These are phyloP conservation scores for Colletotrichum sp. DNA, from an alignment of 2,329 filamentous ascomycete genomes.

Conservation along the genomic window DNA sequence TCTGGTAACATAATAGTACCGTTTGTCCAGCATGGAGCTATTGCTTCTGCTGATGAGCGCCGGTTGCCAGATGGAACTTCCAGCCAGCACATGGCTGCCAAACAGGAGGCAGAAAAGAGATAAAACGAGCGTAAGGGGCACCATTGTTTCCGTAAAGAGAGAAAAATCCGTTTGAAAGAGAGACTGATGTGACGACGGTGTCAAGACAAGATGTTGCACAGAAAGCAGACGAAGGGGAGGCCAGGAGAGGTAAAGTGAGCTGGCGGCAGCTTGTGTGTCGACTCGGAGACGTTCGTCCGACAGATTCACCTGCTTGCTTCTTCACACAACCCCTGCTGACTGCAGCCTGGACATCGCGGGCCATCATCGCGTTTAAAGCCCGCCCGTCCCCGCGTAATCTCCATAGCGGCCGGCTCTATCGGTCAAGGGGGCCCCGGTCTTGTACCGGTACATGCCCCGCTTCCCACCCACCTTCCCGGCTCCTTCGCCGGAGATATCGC, in stretches of 20 bases:
- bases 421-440: background rate
- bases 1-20: background rate
- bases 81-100: background rate
- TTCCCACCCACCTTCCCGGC: background rate
- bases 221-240: background rate
- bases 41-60: background rate
- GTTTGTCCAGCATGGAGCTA: background rate
- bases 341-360: background rate
- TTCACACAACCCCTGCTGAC: background rate
- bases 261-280: background rate
- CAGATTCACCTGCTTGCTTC: background rate
- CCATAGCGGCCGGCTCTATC: background rate
- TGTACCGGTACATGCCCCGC: conserved; percentile 22
- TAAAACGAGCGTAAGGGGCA: background rate
- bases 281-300: background rate
- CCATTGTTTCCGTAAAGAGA: background rate
- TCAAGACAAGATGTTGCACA: background rate
- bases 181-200: background rate
- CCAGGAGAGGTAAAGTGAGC: background rate
- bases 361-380: background rate
- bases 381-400: background rate
- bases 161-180: background rate
- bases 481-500: background rate
- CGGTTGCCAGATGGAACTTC: background rate
- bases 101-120: background rate